Evolutionary conservation across 2,329 filamentous ascomycete species (phyloP).

Genomic region (Aspergillus tanneri): DNA sequence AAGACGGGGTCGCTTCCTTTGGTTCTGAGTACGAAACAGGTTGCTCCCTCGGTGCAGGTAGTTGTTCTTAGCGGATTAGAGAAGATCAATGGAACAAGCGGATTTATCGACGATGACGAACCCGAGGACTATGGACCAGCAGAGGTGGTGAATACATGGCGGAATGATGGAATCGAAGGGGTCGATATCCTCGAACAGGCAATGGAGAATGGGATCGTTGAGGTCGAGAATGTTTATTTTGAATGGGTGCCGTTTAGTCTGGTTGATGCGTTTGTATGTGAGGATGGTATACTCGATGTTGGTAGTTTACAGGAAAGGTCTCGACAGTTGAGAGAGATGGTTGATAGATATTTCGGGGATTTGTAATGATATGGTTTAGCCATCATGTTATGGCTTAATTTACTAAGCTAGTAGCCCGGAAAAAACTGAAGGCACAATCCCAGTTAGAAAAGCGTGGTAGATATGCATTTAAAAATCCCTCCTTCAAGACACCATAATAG

Average conservation of each 20-base stretch:
- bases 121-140: constrained; percentile 54
- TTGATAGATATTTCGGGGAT: constrained; percentile 22
- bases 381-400: too few species aligned
- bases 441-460: too few species aligned
- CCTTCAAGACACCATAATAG: too few species aligned
- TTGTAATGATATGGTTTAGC: too few species aligned
- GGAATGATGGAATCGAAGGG: constrained; percentile 23
- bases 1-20: constrained; percentile 65
- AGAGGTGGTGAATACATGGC: constrained; percentile 55
- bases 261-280: constrained; percentile 57
- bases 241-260: constrained; percentile 58
- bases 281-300: constrained; percentile 47
- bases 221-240: constrained; percentile 54
- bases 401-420: too few species aligned
- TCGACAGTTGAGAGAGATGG: constrained; percentile 19
- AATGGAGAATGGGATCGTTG: constrained; percentile 20
- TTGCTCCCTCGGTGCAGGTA: constrained; percentile 49
- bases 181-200: constrained; percentile 22
- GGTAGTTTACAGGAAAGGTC: constrained; percentile 26
- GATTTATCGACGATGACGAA: constrained; percentile 48
- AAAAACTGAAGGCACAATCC: too few species aligned
- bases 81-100: constrained; percentile 56
- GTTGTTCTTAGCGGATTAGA: constrained; percentile 60
- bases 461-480: too few species aligned
- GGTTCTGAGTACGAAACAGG: constrained; percentile 54